phyloP scores from a whole-genome alignment of 2,329 filamentous ascomycete genomes.

The Hypomyces rosellus region DNA sequence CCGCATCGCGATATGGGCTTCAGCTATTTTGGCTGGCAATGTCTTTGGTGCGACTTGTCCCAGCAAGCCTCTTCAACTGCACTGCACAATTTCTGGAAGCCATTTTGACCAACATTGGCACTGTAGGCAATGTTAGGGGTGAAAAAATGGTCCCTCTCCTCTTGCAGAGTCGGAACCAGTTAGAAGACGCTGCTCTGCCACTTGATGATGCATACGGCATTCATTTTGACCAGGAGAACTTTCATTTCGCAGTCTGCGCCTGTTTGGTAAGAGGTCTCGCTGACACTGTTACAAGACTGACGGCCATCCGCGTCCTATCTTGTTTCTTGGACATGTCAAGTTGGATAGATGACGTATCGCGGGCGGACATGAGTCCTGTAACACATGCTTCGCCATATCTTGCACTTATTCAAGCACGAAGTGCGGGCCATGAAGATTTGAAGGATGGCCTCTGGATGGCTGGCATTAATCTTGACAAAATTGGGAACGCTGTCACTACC shows the following conservation, averaged over 20 bases:
- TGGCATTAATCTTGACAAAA: constrained; percentile 41
- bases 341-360: constrained; percentile 10
- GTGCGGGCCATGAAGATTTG: constrained; percentile 51
- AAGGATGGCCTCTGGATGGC: constrained; percentile 57
- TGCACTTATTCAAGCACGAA: constrained; percentile 51
- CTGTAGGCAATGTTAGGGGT: constrained; percentile 52
- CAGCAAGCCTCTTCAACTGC: constrained; percentile 57
- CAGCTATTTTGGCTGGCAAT: constrained; percentile 67
- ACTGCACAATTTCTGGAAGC: constrained; percentile 59
- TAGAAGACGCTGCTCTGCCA: constrained; percentile 56
- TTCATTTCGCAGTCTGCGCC: constrained; percentile 61
- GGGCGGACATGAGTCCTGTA: constrained; percentile 12
- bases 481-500: constrained; percentile 19
- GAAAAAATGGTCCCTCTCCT: constrained; percentile 54
- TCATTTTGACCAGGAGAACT: constrained; percentile 57
- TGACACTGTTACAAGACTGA: constrained; percentile 53
- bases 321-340: constrained; percentile 47
- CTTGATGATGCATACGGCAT: constrained; percentile 62
- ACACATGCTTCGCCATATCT: constrained; percentile 50
- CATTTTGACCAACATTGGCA: constrained; percentile 57
- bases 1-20: constrained; percentile 59
- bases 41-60: constrained; percentile 58
- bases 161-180: constrained; percentile 52
- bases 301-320: constrained; percentile 54
- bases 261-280: constrained; percentile 59